Evolutionary conservation across 164 flowering plant species (phyloP).

Genomic region (Magnolia changhungtana): DNA sequence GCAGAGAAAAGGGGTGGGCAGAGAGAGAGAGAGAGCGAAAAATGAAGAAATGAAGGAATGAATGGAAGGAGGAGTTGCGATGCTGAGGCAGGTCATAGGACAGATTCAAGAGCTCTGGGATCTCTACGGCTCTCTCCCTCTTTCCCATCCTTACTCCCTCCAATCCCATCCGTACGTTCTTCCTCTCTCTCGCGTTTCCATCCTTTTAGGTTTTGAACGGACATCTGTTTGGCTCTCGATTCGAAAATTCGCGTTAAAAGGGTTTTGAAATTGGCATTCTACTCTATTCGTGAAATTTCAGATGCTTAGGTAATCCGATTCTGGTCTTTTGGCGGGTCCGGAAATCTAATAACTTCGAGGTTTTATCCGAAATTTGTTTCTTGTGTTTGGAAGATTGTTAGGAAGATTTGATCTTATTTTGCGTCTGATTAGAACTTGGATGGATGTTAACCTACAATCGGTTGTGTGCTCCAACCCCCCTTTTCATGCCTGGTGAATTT

Average conservation of each 20-base stretch:
- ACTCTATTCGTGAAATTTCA: neutral
- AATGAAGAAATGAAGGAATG: conserved; percentile 15
- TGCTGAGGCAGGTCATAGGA: conserved; percentile 80
- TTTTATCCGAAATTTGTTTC: neutral
- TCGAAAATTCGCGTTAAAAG: too few relatives aligned
- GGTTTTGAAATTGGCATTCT: neutral
- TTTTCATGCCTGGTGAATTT: too few relatives aligned
- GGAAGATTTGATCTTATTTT: too few relatives aligned
- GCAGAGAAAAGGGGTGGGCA: neutral
- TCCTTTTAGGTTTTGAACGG: neutral
- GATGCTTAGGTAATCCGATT: neutral
- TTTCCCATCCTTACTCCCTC: conserved; percentile 11
- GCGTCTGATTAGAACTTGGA: too few relatives aligned
- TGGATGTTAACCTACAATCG: too few relatives aligned
- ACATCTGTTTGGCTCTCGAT: neutral
- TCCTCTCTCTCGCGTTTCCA: conserved; percentile 4
- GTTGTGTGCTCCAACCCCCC: too few relatives aligned
- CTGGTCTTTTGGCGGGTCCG: neutral
- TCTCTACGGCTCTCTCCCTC: conserved; percentile 49
- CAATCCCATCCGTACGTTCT: conserved; percentile 13
- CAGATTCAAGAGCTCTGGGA: conserved; percentile 70
- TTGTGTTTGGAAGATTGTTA: too few relatives aligned
- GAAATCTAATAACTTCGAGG: neutral
- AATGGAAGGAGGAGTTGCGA: conserved; percentile 66
- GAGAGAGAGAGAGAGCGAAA: conserved; percentile 5